A percentile compares a stretch with the other conserved stretches of the same genome.
phyloP scores from a whole-genome alignment of 148 eudicot genomes.

The Heliosperma pusillum region DNA sequence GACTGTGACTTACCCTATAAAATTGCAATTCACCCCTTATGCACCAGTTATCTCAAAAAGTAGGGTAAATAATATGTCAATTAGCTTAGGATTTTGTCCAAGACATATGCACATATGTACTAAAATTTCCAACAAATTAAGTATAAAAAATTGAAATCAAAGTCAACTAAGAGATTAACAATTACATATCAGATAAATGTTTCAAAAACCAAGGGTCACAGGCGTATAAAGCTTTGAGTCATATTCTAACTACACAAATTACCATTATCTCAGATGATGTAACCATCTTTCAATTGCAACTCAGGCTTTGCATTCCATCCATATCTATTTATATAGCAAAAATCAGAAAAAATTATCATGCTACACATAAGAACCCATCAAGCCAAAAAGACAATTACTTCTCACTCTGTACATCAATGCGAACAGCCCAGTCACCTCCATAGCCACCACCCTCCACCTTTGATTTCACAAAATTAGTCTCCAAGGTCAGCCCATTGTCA shows the following conservation, averaged over 20 bases:
- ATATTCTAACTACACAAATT: background rate
- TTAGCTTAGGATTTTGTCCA: background rate
- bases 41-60: background rate
- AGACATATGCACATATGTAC: background rate
- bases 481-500: conserved; percentile 71
- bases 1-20: background rate
- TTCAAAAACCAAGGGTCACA: background rate
- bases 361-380: background rate
- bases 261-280: background rate
- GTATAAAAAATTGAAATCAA: background rate
- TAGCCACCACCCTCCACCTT: conserved; percentile 64
- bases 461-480: conserved; percentile 72
- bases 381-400: conserved; percentile 37
- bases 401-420: conserved; percentile 55
- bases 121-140: background rate
- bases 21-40: background rate
- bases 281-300: background rate
- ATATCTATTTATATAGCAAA: background rate
- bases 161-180: background rate
- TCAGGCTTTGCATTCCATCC: background rate
- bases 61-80: background rate
- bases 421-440: conserved; percentile 99
- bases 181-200: conserved; percentile 1
- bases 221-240: background rate
- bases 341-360: background rate